Base-by-base conservation (phyloP, 495 filamentous ascomycete species). In the Podospora comata region DNA sequence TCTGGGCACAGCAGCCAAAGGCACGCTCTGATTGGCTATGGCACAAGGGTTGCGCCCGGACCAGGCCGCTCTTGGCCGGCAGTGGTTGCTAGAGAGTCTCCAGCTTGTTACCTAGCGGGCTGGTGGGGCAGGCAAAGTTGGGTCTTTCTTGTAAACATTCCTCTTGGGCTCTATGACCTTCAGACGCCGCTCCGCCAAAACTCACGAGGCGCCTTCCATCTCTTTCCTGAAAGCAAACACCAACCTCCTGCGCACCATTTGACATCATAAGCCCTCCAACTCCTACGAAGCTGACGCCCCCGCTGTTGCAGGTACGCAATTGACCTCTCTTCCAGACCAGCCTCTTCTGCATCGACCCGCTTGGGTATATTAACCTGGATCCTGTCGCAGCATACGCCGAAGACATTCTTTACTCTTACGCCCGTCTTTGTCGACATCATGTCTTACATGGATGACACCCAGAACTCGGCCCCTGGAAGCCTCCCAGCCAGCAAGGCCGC, bases 401-500 rank as follows among this genome's bases (percentile, higher is more conserved):
- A 67, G 54, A 55, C 53, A 70, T 70, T 28, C 62, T 67, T 63
- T 61, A 65, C 63, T 73, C 60, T 72, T 64, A 59, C 27, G 62
- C 5, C 32, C 3, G 5, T 53, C 48, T 67, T 64, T 67, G 32
- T 27, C 3, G 20, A 60, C 68, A 76, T 60, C 64, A 91, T 91
- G 86, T 86, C 90, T 68, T 91, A 85, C 80, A 86, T 87, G 84
- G 90, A 92, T 75, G 89, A 92, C 65, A 86, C 80, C 39, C 91
- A 93, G 77, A 92, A 91, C 77, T 83, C 90, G 18, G 88, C 87
- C 28, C 88, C 88, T 26, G 87, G 88, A 60, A 85, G 82, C 59
- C 68, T 81, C 30, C 76, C 79, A 63, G 79, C 80, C 48, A 78
- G 75, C 66, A 92, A 92, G 81, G 84, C 91, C 67, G 83, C 82